Conservation (phyloP, 352 stramenopile genomes). For the Phytophthora citrophthora region DNA sequence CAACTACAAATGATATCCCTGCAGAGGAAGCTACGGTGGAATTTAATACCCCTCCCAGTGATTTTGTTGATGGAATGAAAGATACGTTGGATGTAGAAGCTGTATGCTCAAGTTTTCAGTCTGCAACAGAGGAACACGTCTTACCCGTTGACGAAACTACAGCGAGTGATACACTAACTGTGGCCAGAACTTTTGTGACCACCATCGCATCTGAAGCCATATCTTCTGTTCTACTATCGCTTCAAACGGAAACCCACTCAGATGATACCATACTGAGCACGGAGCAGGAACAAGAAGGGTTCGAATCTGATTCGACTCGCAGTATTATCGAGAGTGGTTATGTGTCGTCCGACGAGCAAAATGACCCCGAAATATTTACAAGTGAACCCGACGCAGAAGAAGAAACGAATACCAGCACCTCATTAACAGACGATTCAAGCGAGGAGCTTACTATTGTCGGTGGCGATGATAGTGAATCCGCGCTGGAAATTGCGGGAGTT, state of each 20-base stretch:
- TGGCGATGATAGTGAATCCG: too few relatives aligned
- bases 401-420: neutral
- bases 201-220: conserved; percentile 14
- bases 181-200: conserved; percentile 20
- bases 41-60: neutral
- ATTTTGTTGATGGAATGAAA: neutral
- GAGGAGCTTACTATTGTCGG: neutral
- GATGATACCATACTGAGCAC: neutral
- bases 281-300: conserved; percentile 11
- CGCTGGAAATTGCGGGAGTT: conserved; percentile 1
- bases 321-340: conserved; percentile 13
- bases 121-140: neutral
- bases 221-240: conserved; percentile 7
- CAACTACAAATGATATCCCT: neutral
- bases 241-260: neutral
- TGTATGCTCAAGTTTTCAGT: neutral
- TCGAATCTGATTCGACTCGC: conserved; percentile 13
- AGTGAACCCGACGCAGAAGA: neutral
- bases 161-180: conserved; percentile 1
- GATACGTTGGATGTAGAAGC: neutral
- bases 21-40: neutral
- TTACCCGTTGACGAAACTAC: neutral
- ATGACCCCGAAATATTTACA: neutral
- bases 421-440: neutral
- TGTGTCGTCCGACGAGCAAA: conserved; percentile 15